Base-by-base conservation (phyloP, 108 stramenopile genomes). In the Mayamaea pseudoterrestris region DNA sequence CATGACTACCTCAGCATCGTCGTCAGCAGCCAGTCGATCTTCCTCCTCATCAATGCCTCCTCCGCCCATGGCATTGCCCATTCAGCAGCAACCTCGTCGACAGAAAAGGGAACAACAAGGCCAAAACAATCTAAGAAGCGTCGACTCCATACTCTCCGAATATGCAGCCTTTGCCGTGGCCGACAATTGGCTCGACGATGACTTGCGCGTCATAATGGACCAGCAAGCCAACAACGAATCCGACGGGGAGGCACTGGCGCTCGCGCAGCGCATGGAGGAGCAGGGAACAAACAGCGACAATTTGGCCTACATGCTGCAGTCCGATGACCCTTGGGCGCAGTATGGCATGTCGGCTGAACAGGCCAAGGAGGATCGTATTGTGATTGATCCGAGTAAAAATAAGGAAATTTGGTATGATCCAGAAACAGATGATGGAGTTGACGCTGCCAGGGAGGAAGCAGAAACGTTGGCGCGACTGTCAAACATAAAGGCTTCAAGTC, bases 121-220 rank as follows among this genome's bases (percentile, higher is more conserved):
- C 47, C 65, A 60, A 3, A 54, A 60, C 47, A 58, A 61, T 25
- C 51, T 36, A 23, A 64, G 61, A 50, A 36, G 55, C n/a, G 69
- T 70, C 14, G 77, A 87, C 28, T 65, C 77, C 18, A 77, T 73
- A 9, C 60, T 87, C 27, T 36, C 61, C 2, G 49, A 76, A 17
- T 87, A 77, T 50, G 68, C 50, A 20, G 42, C 48, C 27, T 76
- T 61, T 60, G 52, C 60, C 5, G 76, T 80, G 0, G 34, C 56
- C 1, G 84, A 86, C 45, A 86, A 87, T 51, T 87, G 74, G 71
- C 35, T 87, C 13, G 64, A 77, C 48, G 73, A 80, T 39, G 69
- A 76, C 21, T 60, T 79, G 17, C 61, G 26, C 51, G 47, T 22
- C 50, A 35, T 34, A n/a, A 48, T 55, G 54, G 47, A 47, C 39